phyloP scores from a whole-genome alignment of 805 yeast genomes.

The Nakazawaea anatomiae region DNA sequence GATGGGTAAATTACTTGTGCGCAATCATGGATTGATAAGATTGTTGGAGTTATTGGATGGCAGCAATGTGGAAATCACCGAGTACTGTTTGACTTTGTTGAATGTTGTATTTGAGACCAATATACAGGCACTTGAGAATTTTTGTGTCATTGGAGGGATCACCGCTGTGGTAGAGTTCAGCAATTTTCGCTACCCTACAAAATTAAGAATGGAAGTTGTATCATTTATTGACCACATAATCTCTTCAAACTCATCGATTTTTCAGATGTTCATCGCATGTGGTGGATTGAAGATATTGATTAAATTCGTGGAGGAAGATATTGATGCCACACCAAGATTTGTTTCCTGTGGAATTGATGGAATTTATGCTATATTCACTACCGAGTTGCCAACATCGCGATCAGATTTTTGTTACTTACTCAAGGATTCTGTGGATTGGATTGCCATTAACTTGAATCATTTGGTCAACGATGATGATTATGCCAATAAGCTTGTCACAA shows the following conservation, averaged over 20 bases:
- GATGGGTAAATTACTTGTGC: neutral
- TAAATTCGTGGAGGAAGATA: slow-evolving; percentile 37
- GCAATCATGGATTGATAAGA: slow-evolving; percentile 10
- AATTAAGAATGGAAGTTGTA: slow-evolving; percentile 3
- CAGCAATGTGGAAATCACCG: neutral
- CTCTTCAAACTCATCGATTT: slow-evolving; percentile 18
- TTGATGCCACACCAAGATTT: slow-evolving; percentile 32
- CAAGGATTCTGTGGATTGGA: slow-evolving; percentile 29
- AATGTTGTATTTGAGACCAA: neutral
- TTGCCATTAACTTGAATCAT: slow-evolving; percentile 29
- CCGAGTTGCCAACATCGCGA: slow-evolving; percentile 29
- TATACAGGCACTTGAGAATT: slow-evolving; percentile 6
- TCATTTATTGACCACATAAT: slow-evolving; percentile 4
- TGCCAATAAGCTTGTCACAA: slow-evolving; percentile 28
- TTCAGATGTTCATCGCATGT: slow-evolving; percentile 37
- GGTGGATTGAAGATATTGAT: slow-evolving; percentile 37
- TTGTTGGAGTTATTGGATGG: slow-evolving; percentile 2
- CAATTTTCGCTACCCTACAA: neutral
- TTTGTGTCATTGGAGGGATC: slow-evolving; percentile 12
- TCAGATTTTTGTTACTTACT: slow-evolving; percentile 38
- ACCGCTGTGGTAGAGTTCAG: slow-evolving; percentile 3
- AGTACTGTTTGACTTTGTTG: neutral
- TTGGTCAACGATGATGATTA: slow-evolving; percentile 1
- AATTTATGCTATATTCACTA: slow-evolving; percentile 29
- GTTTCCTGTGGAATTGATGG: slow-evolving; percentile 35